These are phyloP conservation scores for Chlamydomonas schloesseri DNA, from an alignment of 139 green algal species.

Conservation along the genomic window DNA sequence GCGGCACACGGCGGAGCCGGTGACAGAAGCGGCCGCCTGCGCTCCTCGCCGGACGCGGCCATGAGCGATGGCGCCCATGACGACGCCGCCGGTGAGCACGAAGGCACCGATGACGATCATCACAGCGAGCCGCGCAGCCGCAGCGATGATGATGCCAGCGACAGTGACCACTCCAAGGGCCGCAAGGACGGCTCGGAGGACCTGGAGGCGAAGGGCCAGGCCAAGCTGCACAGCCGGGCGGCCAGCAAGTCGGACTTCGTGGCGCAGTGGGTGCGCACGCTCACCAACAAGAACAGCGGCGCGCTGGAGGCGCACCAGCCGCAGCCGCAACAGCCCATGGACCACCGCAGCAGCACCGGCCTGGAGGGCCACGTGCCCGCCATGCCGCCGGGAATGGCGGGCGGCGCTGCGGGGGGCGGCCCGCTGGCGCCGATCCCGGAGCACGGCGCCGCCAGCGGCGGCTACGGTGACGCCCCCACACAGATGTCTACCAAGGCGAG, in stretches of 20 bases:
- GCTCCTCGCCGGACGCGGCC: too few species aligned
- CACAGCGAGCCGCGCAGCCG: too few species aligned
- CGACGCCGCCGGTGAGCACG: background rate
- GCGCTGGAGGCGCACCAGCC: background rate
- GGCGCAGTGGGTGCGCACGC: constrained; percentile 31
- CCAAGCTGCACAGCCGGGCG: constrained; percentile 10
- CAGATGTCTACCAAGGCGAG: background rate
- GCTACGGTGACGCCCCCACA: too few species aligned
- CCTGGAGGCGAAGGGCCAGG: background rate
- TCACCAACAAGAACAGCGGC: constrained; percentile 1
- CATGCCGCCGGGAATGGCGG: background rate
- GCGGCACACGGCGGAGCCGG: too few species aligned
- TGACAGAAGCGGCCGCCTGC: too few species aligned
- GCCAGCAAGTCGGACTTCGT: constrained; percentile 27
- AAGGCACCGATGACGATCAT: background rate
- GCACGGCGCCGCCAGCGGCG: background rate
- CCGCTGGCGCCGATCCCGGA: background rate
- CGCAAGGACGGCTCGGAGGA: background rate
- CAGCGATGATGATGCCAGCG: background rate
- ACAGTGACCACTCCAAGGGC: background rate
- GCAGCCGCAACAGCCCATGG: too few species aligned
- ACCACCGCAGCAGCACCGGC: too few species aligned
- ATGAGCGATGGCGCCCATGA: too few species aligned
- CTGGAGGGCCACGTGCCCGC: too few species aligned
- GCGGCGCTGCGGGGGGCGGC: too few species aligned